Evolutionary conservation across 1,284 basidiomycete genomes (phyloP).

Genomic region (Malassezia vespertilionis): DNA sequence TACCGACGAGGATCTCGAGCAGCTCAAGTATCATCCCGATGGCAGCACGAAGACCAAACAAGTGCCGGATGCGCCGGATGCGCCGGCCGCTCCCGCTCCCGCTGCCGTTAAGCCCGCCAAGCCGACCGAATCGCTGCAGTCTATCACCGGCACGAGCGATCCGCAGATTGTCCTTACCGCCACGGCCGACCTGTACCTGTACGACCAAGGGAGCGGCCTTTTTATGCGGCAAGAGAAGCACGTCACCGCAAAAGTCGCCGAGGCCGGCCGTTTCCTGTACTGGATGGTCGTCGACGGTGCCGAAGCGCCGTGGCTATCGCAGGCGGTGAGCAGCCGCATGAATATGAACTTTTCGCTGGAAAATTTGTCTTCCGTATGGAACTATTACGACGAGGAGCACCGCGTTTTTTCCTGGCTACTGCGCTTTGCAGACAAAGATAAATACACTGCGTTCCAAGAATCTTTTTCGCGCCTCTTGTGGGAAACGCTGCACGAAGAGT

Average conservation of each 20-base stretch:
- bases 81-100: not conserved
- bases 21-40: constrained; percentile 38
- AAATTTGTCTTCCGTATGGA: constrained; percentile 68
- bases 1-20: constrained; percentile 45
- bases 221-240: constrained; percentile 64
- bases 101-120: constrained; percentile 9
- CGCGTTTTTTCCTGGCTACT: constrained; percentile 71
- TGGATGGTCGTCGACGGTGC: constrained; percentile 55
- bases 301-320: constrained; percentile 56
- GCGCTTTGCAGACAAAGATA: constrained; percentile 57
- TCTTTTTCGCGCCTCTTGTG: constrained; percentile 65
- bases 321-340: constrained; percentile 55
- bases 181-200: constrained; percentile 56
- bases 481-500: constrained; percentile 66
- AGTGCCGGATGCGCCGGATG: not conserved
- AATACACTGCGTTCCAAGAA: constrained; percentile 59
- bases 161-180: constrained; percentile 24
- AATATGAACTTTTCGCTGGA: constrained; percentile 41
- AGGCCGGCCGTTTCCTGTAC: constrained; percentile 53
- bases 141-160: constrained; percentile 14
- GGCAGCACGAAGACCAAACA: too few relatives aligned
- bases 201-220: constrained; percentile 60
- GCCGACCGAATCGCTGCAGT: constrained; percentile 14
- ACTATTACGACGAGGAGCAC: constrained; percentile 54
- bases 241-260: constrained; percentile 61